Conservation (phyloP, 164 flowering plant species). For the Vitis rupestris region DNA sequence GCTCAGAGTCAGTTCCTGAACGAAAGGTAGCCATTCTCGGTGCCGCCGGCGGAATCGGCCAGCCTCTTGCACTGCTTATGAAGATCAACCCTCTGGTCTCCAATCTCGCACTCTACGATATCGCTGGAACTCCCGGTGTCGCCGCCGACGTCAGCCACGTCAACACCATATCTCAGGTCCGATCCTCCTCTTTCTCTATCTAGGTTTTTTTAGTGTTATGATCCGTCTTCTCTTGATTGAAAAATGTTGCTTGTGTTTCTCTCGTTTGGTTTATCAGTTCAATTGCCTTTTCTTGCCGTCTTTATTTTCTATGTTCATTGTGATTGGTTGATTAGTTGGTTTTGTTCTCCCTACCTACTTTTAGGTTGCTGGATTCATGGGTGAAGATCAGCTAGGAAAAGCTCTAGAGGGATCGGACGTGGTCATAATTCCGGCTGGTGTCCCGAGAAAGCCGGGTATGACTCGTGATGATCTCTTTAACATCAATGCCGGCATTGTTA, state of each 20-base stretch:
- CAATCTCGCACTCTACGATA: slow-evolving; percentile 49
- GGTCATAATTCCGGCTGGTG: slow-evolving; percentile 95
- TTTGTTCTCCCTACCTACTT: background rate
- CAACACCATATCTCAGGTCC: slow-evolving; percentile 53
- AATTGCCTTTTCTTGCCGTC: too few relatives aligned
- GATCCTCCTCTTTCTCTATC: background rate
- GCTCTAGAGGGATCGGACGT: slow-evolving; percentile 85
- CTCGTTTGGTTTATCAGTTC: too few relatives aligned
- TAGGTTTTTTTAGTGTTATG: background rate
- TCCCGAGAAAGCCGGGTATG: slow-evolving; percentile 98
- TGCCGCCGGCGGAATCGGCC: slow-evolving; percentile 54
- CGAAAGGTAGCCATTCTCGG: slow-evolving; percentile 40
- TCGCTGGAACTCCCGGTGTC: slow-evolving; percentile 53
- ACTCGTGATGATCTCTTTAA: slow-evolving; percentile 97
- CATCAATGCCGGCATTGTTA: slow-evolving; percentile 95
- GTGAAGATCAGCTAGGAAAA: slow-evolving; percentile 68
- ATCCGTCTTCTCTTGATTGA: too few relatives aligned
- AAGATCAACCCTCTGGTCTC: slow-evolving; percentile 62
- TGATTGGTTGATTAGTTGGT: background rate
- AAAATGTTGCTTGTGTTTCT: too few relatives aligned
- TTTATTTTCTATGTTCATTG: too few relatives aligned
- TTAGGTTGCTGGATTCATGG: slow-evolving; percentile 72
- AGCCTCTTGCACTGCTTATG: slow-evolving; percentile 48
- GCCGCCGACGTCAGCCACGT: slow-evolving; percentile 60
- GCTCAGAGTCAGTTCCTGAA: slow-evolving; percentile 25